Base-by-base conservation (phyloP, 371 early-diverging fungal species). In the Blastocladiella emersonii region DNA sequence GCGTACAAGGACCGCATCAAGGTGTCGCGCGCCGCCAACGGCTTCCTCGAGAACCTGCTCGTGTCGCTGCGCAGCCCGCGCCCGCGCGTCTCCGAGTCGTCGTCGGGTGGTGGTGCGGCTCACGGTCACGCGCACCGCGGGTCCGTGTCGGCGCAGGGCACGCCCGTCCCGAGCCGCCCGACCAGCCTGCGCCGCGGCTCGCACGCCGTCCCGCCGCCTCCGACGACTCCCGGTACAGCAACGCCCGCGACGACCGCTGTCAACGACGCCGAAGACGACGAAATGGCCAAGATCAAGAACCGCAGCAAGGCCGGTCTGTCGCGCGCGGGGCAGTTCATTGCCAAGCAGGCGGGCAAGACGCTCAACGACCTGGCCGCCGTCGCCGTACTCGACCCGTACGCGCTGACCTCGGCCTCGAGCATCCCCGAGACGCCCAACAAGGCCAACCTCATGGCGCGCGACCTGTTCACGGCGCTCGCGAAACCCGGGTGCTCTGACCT, bases 1-100 rank as follows among this genome's bases (percentile, higher is more conserved):
- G 75, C 68, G 21, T 76, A 78, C 65, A 73, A 71, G 64, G 80
- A 79, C 57, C 79, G 80, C 37, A 62, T 79, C 44, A 17, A n/a
- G 23, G 15, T 32, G 34, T 49, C 36, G 23, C 62, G 61, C 12
- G 32, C 53, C n/a, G 67, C 65, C 37, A 55, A 63, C 35, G 30
- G 27, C 19, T 72, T 72, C 5, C 56, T 72, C 32, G 53, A 55
- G 32, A 27, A 35, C 12, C 64, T 68, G 1, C 36, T 39, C 57
- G 63, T 43, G n/a, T 60, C 66, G n/a, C 43, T 59, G 13, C 34
- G 35, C 4, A 4, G 10, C 23, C 45, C 45, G 23, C 45, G 45
- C 12, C 39, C 5, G 39, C 39, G 39, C 13, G 39, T 13, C 7
- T 5, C 7, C 39, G 39, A 37, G 39, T 5, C 5, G 7, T 48